phyloP scores from a whole-genome alignment of 306 rosid species.

The Luffa acutangula region DNA sequence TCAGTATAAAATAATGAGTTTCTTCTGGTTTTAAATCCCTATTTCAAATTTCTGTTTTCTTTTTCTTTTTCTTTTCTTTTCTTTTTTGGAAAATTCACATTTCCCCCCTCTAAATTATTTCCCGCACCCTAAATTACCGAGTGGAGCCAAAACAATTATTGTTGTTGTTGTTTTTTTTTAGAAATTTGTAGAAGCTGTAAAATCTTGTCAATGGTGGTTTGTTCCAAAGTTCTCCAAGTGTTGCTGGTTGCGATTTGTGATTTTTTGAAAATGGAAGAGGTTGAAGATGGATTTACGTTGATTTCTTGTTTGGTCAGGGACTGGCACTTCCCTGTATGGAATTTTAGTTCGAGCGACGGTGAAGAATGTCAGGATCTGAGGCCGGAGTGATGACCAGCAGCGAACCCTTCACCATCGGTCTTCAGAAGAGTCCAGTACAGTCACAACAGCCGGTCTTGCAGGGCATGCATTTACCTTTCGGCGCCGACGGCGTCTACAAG shows the following conservation, averaged over 20 bases:
- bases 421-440: conserved; percentile 9
- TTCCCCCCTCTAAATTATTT: neutral
- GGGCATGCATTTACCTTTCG: conserved; percentile 22
- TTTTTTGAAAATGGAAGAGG: neutral
- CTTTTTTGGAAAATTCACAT: neutral
- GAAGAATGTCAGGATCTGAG: conserved; percentile 35
- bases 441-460: conserved; percentile 13
- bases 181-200: neutral
- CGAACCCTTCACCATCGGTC: conserved; percentile 24
- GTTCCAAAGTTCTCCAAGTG: neutral
- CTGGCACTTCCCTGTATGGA: neutral
- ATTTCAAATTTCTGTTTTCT: neutral
- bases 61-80: neutral
- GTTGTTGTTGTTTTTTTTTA: neutral
- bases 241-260: neutral
- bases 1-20: conserved; percentile 2
- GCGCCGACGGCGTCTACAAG: conserved; percentile 24
- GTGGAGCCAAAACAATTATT: conserved; percentile 1
- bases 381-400: conserved; percentile 24
- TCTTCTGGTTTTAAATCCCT: neutral
- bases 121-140: neutral
- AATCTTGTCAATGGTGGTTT: neutral
- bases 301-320: neutral
- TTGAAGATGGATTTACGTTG: neutral
- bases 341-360: neutral